Conservation (phyloP, 305 asterid genomes). For the Rubia peregrina region DNA sequence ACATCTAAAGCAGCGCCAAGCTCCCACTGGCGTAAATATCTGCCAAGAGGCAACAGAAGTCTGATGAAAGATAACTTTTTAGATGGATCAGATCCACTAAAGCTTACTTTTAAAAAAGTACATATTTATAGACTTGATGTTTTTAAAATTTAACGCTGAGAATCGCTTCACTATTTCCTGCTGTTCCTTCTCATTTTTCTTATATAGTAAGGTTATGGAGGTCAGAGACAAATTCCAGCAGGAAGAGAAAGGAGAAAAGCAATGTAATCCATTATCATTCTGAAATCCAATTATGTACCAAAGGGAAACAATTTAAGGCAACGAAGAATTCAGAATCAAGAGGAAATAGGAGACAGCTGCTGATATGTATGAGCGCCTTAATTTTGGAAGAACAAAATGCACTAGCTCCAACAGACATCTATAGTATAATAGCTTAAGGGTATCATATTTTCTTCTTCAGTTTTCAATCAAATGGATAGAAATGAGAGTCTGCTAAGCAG, state of each 20-base stretch:
- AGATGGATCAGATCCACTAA: background rate
- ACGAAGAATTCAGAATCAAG: background rate
- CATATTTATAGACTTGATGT: background rate
- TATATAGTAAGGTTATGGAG: background rate
- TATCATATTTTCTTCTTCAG: background rate
- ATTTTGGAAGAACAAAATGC: background rate
- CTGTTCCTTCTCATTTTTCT: background rate
- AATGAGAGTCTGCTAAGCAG: background rate
- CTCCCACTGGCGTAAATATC: conserved; percentile 82
- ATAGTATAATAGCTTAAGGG: background rate
- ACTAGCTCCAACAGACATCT: background rate
- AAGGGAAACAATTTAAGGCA: background rate
- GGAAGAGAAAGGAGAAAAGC: background rate
- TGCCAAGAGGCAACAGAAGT: conserved; percentile 26
- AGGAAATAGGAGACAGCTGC: background rate
- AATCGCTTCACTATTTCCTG: background rate
- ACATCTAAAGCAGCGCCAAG: conserved; percentile 96
- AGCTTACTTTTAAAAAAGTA: background rate
- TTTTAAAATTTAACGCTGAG: background rate
- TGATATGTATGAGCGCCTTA: background rate
- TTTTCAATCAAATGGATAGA: background rate
- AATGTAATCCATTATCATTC: background rate
- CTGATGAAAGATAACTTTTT: background rate
- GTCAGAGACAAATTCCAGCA: background rate
- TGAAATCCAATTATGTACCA: background rate